phyloP scores from a whole-genome alignment of 352 stramenopile genomes.

The Pythium sp. region DNA sequence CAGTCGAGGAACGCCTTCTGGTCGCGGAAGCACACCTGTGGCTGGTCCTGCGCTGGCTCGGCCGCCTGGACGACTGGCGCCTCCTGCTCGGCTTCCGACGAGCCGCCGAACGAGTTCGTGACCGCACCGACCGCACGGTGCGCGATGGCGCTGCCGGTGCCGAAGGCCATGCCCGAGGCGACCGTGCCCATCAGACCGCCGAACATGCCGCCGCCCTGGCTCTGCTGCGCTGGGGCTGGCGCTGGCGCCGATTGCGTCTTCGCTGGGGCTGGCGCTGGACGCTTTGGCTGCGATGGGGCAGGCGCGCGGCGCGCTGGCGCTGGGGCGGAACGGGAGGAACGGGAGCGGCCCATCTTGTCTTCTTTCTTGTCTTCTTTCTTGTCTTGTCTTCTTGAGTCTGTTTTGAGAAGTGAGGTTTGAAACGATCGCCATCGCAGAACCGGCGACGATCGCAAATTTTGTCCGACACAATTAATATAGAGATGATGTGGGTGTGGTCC shows the following conservation, averaged over 20 bases:
- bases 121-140: conserved; percentile 89
- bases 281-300: conserved; percentile 26
- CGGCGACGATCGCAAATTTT: no score
- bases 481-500: no score
- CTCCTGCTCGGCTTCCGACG: conserved; percentile 25
- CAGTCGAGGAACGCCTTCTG: conserved; percentile 85
- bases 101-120: conserved; percentile 64
- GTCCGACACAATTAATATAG: no score
- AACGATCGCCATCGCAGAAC: not conserved
- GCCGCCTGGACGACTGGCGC: conserved; percentile 28
- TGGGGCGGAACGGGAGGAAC: conserved; percentile 50
- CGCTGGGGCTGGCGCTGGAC: conserved; percentile 46
- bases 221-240: conserved; percentile 48
- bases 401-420: conserved; percentile 20
- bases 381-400: conserved; percentile 19
- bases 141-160: conserved; percentile 94
- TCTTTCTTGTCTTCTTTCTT: conserved; percentile 16
- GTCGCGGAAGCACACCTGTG: conserved; percentile 65
- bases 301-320: conserved; percentile 43
- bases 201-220: conserved; percentile 86
- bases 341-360: conserved; percentile 61
- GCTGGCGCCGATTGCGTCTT: conserved; percentile 46
- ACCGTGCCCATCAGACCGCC: conserved; percentile 94
- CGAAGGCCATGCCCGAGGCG: conserved; percentile 97
- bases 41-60: conserved; percentile 30